Percentiles rank a stretch among this genome's conserved stretches.
Conservation (phyloP, 1,139 yeast genomes). For the Yamadazyma oceani region DNA sequence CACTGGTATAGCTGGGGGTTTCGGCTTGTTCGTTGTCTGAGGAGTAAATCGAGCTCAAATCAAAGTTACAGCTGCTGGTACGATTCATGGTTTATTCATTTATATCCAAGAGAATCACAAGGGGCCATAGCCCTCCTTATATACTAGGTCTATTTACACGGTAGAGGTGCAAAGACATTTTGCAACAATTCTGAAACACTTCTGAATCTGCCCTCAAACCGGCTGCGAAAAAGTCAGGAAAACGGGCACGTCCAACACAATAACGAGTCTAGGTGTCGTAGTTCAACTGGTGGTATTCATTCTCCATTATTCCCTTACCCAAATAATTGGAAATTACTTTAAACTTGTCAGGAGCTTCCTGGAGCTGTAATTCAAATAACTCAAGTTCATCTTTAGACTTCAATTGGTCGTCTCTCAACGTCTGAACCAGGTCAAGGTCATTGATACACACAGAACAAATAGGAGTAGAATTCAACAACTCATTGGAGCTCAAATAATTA, state of each 20-base stretch:
- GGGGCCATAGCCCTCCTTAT: too few relatives aligned
- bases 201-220: too few relatives aligned
- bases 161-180: too few relatives aligned
- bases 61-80: too few relatives aligned
- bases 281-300: slow-evolving; percentile 22
- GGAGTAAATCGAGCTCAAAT: slow-evolving; percentile 4
- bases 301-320: slow-evolving; percentile 84
- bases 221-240: slow-evolving; percentile 15
- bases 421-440: slow-evolving; percentile 65
- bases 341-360: slow-evolving; percentile 64
- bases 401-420: slow-evolving; percentile 59
- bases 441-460: slow-evolving; percentile 73
- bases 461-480: slow-evolving; percentile 18
- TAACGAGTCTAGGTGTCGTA: slow-evolving; percentile 12
- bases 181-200: background rate
- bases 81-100: too few relatives aligned
- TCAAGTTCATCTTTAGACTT: slow-evolving; percentile 63
- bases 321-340: slow-evolving; percentile 76
- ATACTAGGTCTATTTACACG: too few relatives aligned
- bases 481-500: slow-evolving; percentile 23
- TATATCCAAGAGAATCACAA: too few relatives aligned
- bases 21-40: slow-evolving; percentile 11
- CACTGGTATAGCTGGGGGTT: slow-evolving; percentile 16
- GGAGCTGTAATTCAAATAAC: slow-evolving; percentile 58
- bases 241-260: background rate